Evolutionary conservation across 805 yeast genomes (phyloP).

Genomic region (Candida hispaniensis): DNA sequence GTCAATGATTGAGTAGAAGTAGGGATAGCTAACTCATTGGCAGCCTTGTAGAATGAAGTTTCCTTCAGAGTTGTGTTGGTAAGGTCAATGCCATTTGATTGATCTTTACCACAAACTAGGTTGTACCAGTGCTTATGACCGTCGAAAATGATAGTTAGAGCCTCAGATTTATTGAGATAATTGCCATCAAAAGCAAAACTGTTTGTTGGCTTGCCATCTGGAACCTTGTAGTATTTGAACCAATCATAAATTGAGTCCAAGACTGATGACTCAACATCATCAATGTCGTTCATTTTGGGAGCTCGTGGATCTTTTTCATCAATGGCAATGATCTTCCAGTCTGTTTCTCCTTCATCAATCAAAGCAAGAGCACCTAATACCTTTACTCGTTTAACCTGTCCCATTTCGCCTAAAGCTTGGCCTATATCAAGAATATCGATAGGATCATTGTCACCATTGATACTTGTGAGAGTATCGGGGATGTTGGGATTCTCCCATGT

Average conservation of each 20-base stretch:
- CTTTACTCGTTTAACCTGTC: constrained; percentile 77
- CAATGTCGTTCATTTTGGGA: constrained; percentile 44
- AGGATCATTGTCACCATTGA: constrained; percentile 88
- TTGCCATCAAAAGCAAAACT: constrained; percentile 65
- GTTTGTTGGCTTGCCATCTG: constrained; percentile 70
- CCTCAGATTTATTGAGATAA: constrained; percentile 46
- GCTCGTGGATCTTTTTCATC: constrained; percentile 59
- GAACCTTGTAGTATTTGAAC: constrained; percentile 77
- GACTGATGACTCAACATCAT: constrained; percentile 72
- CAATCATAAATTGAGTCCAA: constrained; percentile 58
- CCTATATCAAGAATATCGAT: constrained; percentile 91
- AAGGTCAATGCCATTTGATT: constrained; percentile 49
- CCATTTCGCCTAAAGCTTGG: constrained; percentile 41
- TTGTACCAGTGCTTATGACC: constrained; percentile 60
- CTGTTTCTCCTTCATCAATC: constrained; percentile 94
- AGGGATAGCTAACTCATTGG: constrained; percentile 18
- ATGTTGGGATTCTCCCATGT: constrained; percentile 95
- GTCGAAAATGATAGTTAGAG: constrained; percentile 49
- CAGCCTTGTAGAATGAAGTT: constrained; percentile 43
- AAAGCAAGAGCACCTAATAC: constrained; percentile 90
- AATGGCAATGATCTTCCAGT: constrained; percentile 80
- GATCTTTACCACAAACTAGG: constrained; percentile 46
- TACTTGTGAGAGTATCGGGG: constrained; percentile 36
- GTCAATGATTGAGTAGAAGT: constrained; percentile 3
- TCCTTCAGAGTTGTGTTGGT: constrained; percentile 55